Evolutionary conservation across 345 rosid genomes (phyloP), one percentile per base, ranked within the genome.

Genomic region (Arabis hirsuta): DNA sequence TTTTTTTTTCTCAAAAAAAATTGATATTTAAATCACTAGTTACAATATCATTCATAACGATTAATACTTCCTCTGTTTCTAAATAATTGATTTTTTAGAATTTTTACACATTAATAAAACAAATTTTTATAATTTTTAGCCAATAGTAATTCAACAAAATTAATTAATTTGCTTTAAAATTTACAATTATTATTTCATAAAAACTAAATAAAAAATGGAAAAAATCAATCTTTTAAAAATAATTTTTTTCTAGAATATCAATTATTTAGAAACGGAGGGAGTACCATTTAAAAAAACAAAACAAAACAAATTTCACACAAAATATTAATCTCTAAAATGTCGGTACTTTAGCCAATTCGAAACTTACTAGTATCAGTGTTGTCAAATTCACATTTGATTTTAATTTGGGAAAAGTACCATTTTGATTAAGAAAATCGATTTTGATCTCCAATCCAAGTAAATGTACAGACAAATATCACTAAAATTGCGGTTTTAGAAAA

Each of bases 401-500:
- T 12, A 4, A 43, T 43, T 8, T 43, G 8, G 24, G 24, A 24
- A 43, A 29, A 10, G 9, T 12, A 6, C 20, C 3, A n/a, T 31
- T 12, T 16, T 8, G 7, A 11, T 16, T 16, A 29, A 1, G 12
- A 46, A 36, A 46, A 45, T 1, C 39, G 4, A 29, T 47, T 26
- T 41, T 14, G 22, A 31, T 38, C 4, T 48, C 20, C 29, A 2
- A 31, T 42, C 44, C 52, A 52, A 51, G 20, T 11, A 12, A 61
- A 50, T 16, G 12, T 5, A 51, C 22, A 7, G 12, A 42, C 26
- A 27, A 27, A 48, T 41, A n/a, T 38, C 10, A 71, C 24, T 53
- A 52, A 31, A 5, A 3, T 34, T 24, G 46, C n/a, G 5, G 50
- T 45, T 52, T 38, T 34, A 34, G 65, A 63, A 34, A 63, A 53